phyloP scores from a whole-genome alignment of 176 grass and related monocot species.

The Carex kokanica region DNA sequence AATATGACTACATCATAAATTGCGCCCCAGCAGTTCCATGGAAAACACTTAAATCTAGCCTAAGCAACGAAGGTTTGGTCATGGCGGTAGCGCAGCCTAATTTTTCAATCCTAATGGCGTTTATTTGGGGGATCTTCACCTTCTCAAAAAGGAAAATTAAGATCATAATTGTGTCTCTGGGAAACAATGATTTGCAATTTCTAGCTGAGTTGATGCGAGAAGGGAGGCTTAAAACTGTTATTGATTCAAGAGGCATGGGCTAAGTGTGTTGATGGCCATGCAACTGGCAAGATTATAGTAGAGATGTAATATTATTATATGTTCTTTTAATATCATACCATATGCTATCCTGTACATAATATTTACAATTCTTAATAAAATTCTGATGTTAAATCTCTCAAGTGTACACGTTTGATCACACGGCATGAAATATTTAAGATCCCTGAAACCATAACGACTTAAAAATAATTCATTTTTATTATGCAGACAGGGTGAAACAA shows the following conservation, averaged over 20 bases:
- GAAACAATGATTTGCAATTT: conserved; percentile 18
- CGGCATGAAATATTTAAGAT: too few relatives aligned
- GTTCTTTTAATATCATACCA: background rate
- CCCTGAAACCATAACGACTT: too few relatives aligned
- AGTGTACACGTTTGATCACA: too few relatives aligned
- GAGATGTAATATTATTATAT: conserved; percentile 34
- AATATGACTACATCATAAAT: conserved; percentile 17
- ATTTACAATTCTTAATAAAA: too few relatives aligned
- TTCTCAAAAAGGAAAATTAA: background rate
- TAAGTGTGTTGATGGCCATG: conserved; percentile 57
- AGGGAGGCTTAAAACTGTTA: conserved; percentile 21
- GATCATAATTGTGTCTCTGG: background rate
- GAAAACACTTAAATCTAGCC: conserved; percentile 1
- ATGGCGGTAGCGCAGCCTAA: background rate
- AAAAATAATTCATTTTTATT: too few relatives aligned
- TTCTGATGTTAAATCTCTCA: too few relatives aligned
- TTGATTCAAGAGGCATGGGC: conserved; percentile 54
- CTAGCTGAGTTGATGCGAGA: conserved; percentile 12
- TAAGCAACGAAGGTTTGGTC: background rate
- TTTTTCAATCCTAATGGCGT: background rate
- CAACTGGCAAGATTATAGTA: conserved; percentile 71
- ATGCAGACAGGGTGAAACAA: too few relatives aligned
- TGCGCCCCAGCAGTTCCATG: background rate
- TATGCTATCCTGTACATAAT: too few relatives aligned
- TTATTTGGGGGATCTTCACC: background rate